Evolutionary conservation across 371 early-diverging fungal species (phyloP).

Genomic region (Cokeromyces recurvatus): DNA sequence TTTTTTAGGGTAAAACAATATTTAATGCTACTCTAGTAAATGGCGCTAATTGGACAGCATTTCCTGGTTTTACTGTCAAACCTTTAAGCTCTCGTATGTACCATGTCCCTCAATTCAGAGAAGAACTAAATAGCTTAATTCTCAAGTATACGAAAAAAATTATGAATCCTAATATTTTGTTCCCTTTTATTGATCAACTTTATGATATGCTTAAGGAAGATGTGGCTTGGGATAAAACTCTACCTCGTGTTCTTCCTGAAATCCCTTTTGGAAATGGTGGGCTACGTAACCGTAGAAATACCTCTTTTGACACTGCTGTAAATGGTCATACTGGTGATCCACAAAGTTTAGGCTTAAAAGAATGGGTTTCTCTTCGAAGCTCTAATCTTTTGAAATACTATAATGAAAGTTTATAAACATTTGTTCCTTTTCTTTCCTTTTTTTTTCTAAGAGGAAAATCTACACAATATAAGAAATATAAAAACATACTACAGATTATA

Average conservation of each 20-base stretch:
- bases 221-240: constrained; percentile 21
- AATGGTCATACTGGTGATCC: constrained; percentile 10
- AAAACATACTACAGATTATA: too few species aligned
- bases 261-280: neutral
- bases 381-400: constrained; percentile 5
- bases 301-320: constrained; percentile 7
- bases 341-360: constrained; percentile 9
- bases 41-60: constrained; percentile 21
- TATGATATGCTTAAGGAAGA: constrained; percentile 14
- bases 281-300: neutral
- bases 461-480: too few species aligned
- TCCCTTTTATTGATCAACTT: constrained; percentile 14
- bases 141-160: constrained; percentile 2
- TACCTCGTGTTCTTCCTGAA: constrained; percentile 8
- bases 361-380: constrained; percentile 14
- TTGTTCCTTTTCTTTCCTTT: too few species aligned
- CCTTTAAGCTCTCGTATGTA: constrained; percentile 23
- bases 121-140: constrained; percentile 4
- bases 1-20: constrained; percentile 20
- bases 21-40: constrained; percentile 6
- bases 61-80: constrained; percentile 11
- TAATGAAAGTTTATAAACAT: neutral
- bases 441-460: too few species aligned
- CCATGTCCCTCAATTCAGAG: constrained; percentile 12
- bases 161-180: constrained; percentile 3